Evolutionary conservation across 2,329 filamentous ascomycete genomes (phyloP), one percentile per base, ranked within the genome.

Genomic region (Thelonectria blattea): DNA sequence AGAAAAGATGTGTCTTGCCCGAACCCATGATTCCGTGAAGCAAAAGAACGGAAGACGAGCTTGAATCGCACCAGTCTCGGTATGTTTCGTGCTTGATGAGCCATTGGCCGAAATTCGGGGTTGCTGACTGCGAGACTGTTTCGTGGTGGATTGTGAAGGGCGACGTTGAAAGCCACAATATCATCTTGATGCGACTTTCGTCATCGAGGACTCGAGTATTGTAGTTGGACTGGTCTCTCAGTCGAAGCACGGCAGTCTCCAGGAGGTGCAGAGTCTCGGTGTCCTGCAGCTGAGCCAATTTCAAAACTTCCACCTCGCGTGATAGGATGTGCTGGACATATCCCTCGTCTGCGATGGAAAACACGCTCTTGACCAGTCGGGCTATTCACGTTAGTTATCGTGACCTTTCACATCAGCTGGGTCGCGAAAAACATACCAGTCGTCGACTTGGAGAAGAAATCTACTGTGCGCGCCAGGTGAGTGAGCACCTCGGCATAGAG

Each of bases 361-460:
- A 34, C n/a, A 49, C 12, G 14, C 46, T 18, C 46, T 34, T 49
- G 10, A 15, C 46, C 6, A 20, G 43, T 18, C 46, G 5, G n/a
- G 32, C 46, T 49, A 1, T 2, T n/a, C 5, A 14, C 37, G 9
- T 37, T 20, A 34, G 24, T n/a, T 49, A 5, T 20, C n/a, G 7
- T n/a, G n/a, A 20, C 15, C 5, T 34, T n/a, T 7, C 6, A 49
- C 37, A 11, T 49, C 32, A 10, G 5, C 8, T 7, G 9, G 27
- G 17, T 15, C 22, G 20, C 9, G 1, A 15, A 2, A 6, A 30
- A 49, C 27, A 34, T 49, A 49, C 27, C 12, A n/a, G 24, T 15
- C 18, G 27, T 49, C 17, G 27, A 49, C 46, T 49, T 49, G 2
- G 27, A 49, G 32, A 49, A 49, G 46, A 34, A 49, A 49, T 49